Base-by-base conservation (phyloP, 768 basidiomycete genomes). In the Russula sp. region DNA sequence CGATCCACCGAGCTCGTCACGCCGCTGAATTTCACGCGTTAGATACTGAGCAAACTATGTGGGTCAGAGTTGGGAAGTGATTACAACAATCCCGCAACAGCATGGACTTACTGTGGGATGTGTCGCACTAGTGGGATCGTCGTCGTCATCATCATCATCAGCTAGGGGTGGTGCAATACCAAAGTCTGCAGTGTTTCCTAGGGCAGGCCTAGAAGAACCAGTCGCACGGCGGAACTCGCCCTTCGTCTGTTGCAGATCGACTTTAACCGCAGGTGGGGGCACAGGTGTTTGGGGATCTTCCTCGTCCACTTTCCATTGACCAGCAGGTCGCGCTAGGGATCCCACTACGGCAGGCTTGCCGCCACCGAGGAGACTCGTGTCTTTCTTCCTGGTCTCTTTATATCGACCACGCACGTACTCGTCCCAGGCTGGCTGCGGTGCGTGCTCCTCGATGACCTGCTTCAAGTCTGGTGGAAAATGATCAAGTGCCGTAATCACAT, bases 401-500 rank as follows among this genome's bases (percentile, higher is more conserved):
- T 94, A 92, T 40, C 91, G 78, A 6, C 91, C 92, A 2, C 82
- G 84, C 46, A 98, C 92, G 68, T 94, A 99, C 42, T 88, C 83
- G 61, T 93, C 88, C 97, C 97, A 99, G 52, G 86, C 84, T 2
- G 84, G 84, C 54, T 88, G 85, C 4, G 91, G 90, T 34, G 89
- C 88, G 65, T 84, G 86, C 54, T 80, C 78, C 51, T 83, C 79
- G 64, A 97, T 83, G 62, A 80, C 76, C 1, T 80, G 78, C 28
- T 85, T 81, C 26, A 97, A 79, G 34, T 94, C 92, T 18, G 83
- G 79, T 0, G 95, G 93, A 76, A 92, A 94, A 58, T 90, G 87
- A 24, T 92, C 88, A 64, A 98, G 82, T 10, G 95, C 90, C 62
- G 86, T 85, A 72, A 97, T 88, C 22, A 97, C 87, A 71, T 98